Percentiles rank a stretch among this genome's conserved stretches.
Conservation (phyloP, 176 grass and related monocot genomes). For the Cocos nucifera region DNA sequence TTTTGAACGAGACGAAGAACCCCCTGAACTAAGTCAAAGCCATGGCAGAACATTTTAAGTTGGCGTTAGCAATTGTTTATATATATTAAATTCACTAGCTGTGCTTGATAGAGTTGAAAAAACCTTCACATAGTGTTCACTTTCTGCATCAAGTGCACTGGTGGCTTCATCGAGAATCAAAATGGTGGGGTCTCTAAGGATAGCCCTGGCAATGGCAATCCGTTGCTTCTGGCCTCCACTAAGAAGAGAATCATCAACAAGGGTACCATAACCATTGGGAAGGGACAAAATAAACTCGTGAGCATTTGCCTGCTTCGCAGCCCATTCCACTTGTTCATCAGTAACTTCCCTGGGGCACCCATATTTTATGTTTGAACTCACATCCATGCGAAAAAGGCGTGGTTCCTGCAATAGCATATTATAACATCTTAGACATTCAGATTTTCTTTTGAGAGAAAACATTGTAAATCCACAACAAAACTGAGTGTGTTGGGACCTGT, state of each 20-base stretch:
- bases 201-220: slow-evolving; percentile 92
- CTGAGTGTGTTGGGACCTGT: slow-evolving; percentile 37
- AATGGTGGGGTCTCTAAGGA: slow-evolving; percentile 73
- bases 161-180: slow-evolving; percentile 97
- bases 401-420: slow-evolving; percentile 55
- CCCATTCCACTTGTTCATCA: slow-evolving; percentile 72
- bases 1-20: slow-evolving; percentile 57
- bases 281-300: slow-evolving; percentile 75
- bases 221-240: slow-evolving; percentile 98
- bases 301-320: slow-evolving; percentile 88
- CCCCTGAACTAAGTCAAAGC: slow-evolving; percentile 31
- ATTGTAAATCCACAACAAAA: background rate
- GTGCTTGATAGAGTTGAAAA: background rate
- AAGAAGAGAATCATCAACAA: slow-evolving; percentile 76
- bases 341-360: slow-evolving; percentile 74
- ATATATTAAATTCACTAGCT: no score
- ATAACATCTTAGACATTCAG: no score
- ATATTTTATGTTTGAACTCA: slow-evolving; percentile 85
- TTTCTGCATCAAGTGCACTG: slow-evolving; percentile 87
- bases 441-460: slow-evolving; percentile 1
- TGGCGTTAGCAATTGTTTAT: no score
- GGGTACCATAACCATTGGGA: slow-evolving; percentile 67
- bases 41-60: background rate
- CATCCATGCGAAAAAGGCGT: slow-evolving; percentile 76
- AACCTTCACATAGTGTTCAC: slow-evolving; percentile 96